Conservation (phyloP, 73 alveolate genomes). For the Loxodes magnus region DNA sequence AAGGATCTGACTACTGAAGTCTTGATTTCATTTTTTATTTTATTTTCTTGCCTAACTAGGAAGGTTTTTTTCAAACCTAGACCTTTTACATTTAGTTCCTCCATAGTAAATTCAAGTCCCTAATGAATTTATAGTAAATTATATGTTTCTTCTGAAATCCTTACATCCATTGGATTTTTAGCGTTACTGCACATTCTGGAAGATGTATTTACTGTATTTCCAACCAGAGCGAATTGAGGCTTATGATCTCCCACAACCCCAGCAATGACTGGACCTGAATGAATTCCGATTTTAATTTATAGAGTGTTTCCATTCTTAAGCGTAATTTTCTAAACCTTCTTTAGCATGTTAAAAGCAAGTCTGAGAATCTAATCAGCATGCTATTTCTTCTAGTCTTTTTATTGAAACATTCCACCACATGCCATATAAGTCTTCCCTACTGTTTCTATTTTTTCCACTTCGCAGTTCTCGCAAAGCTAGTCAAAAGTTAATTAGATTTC, state of each 20-base stretch:
- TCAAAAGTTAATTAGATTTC: slow-evolving; percentile 56
- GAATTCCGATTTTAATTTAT: slow-evolving; percentile 93
- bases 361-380: no score
- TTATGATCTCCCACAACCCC: slow-evolving; percentile 96
- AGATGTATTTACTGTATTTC: slow-evolving; percentile 96
- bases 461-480: slow-evolving; percentile 37
- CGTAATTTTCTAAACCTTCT: no score
- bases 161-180: no score
- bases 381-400: no score
- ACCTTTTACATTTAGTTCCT: slow-evolving; percentile 11
- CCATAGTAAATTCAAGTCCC: no score
- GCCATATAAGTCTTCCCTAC: slow-evolving; percentile 82
- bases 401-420: slow-evolving; percentile 82
- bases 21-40: no score
- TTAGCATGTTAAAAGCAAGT: no score
- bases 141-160: no score
- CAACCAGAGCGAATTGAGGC: slow-evolving; percentile 94
- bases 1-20: no score
- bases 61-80: no score
- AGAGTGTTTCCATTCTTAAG: no score
- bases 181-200: slow-evolving; percentile 88
- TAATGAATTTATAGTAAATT: no score
- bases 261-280: slow-evolving; percentile 89
- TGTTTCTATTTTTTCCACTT: slow-evolving; percentile 58
- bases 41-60: slow-evolving; percentile 15